Percentiles rank a stretch among this genome's conserved stretches.
phyloP scores from a whole-genome alignment of 306 rosid species.

The Fragaria iinumae region DNA sequence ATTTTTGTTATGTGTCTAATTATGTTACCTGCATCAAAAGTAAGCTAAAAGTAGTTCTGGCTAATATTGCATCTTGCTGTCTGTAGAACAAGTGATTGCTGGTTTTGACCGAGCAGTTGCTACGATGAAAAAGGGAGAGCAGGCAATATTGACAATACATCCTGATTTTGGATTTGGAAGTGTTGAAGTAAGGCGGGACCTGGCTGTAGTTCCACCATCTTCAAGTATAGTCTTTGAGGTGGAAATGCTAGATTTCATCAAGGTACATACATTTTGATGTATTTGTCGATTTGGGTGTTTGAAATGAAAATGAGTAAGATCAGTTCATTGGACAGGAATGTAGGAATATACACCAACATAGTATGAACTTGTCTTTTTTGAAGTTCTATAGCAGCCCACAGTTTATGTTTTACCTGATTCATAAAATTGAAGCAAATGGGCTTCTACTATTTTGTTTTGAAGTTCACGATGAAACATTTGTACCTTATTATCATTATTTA shows the following conservation, averaged over 20 bases:
- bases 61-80: conserved; percentile 20
- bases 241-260: conserved; percentile 46
- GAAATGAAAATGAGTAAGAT: neutral
- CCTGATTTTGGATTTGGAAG: conserved; percentile 69
- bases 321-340: neutral
- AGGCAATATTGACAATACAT: conserved; percentile 52
- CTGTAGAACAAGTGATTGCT: conserved; percentile 60
- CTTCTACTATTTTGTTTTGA: neutral
- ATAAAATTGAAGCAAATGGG: neutral
- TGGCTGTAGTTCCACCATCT: conserved; percentile 45
- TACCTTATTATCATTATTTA: conserved; percentile 2
- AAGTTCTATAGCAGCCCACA: neutral
- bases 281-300: neutral
- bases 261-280: conserved; percentile 38
- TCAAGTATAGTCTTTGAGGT: conserved; percentile 54
- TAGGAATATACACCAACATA: neutral
- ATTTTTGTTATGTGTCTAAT: neutral
- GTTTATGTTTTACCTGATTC: neutral
- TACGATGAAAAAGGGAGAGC: conserved; percentile 74
- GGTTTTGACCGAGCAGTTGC: conserved; percentile 65
- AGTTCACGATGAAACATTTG: neutral
- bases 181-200: conserved; percentile 48
- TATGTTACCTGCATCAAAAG: neutral
- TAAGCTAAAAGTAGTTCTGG: conserved; percentile 18
- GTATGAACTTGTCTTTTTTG: neutral